Evolutionary conservation across 345 rosid species (phyloP).

Genomic region (Populus davidiana): DNA sequence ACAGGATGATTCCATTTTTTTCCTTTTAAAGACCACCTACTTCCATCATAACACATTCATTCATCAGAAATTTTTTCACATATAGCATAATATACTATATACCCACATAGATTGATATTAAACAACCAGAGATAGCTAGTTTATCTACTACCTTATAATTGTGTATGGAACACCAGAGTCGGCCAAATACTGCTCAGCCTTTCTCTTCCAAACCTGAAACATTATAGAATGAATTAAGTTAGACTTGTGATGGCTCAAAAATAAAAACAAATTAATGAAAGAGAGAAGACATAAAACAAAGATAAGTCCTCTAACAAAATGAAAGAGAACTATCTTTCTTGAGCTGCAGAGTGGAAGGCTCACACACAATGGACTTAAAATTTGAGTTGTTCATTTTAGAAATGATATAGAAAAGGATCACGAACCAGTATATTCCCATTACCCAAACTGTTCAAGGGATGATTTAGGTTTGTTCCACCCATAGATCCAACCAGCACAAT

Average conservation of each 20-base stretch:
- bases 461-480: slow-evolving; percentile 80
- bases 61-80: too few relatives aligned
- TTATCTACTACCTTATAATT: slow-evolving; percentile 64
- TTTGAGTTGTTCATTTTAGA: background rate
- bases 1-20: too few relatives aligned
- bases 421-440: slow-evolving; percentile 92
- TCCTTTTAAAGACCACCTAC: too few relatives aligned
- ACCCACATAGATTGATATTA: background rate
- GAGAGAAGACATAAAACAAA: background rate
- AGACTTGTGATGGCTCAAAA: background rate
- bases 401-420: background rate
- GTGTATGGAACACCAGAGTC: slow-evolving; percentile 92
- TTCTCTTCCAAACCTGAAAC: slow-evolving; percentile 90
- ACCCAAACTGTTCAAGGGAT: slow-evolving; percentile 84
- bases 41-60: too few relatives aligned
- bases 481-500: slow-evolving; percentile 93
- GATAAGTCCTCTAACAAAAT: background rate
- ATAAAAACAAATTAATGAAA: background rate
- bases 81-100: background rate
- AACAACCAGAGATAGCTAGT: background rate
- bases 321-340: background rate
- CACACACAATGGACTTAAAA: too few relatives aligned
- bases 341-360: background rate
- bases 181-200: slow-evolving; percentile 97
- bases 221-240: background rate